A percentile compares a stretch with the other conserved stretches of the same genome.
Conservation (phyloP, 192 early-diverging fungal genomes). For the Linnemannia exigua region DNA sequence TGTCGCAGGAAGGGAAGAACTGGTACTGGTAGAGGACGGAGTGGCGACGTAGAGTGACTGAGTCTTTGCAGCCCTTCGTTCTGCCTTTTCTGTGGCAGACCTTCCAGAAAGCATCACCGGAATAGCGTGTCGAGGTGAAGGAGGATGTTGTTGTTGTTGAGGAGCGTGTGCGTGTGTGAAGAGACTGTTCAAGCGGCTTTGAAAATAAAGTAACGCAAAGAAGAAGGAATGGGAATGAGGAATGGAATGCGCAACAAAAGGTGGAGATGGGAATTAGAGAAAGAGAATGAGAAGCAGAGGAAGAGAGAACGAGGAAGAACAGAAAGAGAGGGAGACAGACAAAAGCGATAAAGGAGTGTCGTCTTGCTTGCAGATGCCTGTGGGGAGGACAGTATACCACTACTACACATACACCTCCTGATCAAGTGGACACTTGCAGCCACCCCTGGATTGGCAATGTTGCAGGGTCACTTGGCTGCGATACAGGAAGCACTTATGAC, state of each 20-base stretch:
- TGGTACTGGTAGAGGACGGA: constrained; percentile 14
- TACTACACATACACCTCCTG: not conserved
- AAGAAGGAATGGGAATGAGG: constrained; percentile 29
- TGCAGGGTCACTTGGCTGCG: not conserved
- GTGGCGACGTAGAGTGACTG: constrained; percentile 55
- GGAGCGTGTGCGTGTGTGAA: not conserved
- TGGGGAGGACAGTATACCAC: too few species aligned
- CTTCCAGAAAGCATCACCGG: constrained; percentile 41
- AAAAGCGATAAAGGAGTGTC: not conserved
- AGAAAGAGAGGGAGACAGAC: not conserved
- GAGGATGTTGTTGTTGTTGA: not conserved
- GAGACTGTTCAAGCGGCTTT: not conserved
- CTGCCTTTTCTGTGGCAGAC: constrained; percentile 48
- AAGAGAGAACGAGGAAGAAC: not conserved
- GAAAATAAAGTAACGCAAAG: not conserved
- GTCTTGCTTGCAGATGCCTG: not conserved
- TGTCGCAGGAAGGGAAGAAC: constrained; percentile 17
- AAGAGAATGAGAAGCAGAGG: not conserved
- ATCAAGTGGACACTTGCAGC: not conserved
- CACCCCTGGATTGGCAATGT: not conserved
- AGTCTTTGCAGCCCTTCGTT: constrained; percentile 49
- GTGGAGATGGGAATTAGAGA: constrained; percentile 25
- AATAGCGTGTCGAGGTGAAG: not conserved
- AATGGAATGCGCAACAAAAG: constrained; percentile 13
- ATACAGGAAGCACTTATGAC: not conserved